These are phyloP conservation scores for Fusarium protoensiforme DNA, from an alignment of 2,329 filamentous ascomycete species.

Conservation along the genomic window DNA sequence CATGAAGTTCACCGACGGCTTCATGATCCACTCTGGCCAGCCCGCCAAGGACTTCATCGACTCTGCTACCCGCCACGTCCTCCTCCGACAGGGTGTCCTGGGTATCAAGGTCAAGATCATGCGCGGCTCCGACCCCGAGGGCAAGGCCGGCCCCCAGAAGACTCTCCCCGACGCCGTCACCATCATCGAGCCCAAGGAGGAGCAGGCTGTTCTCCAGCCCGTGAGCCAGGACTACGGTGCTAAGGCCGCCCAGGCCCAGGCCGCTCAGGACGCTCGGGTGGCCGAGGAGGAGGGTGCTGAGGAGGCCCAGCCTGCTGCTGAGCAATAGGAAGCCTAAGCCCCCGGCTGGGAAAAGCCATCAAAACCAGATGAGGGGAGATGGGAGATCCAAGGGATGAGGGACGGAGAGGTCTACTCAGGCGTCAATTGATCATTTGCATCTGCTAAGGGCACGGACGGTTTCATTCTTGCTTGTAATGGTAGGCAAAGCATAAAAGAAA, in stretches of 20 bases:
- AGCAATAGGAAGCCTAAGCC: constrained; percentile 51
- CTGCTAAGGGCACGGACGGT: constrained; percentile 52
- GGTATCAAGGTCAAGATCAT: constrained; percentile 99
- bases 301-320: constrained; percentile 59
- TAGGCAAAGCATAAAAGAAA: constrained; percentile 50
- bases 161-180: constrained; percentile 97
- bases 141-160: constrained; percentile 98
- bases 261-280: constrained; percentile 70
- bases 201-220: constrained; percentile 93
- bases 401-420: constrained; percentile 53
- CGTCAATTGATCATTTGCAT: constrained; percentile 58
- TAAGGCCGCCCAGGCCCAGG: constrained; percentile 78
- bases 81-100: constrained; percentile 99
- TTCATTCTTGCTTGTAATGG: constrained; percentile 54
- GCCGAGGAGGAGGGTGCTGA: constrained; percentile 70
- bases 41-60: constrained; percentile 99
- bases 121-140: constrained; percentile 98
- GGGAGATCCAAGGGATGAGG: constrained; percentile 42
- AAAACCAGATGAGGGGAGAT: constrained; percentile 39
- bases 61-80: constrained; percentile 97
- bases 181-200: constrained; percentile 99
- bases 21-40: constrained; percentile 99
- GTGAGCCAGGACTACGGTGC: constrained; percentile 99
- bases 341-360: constrained; percentile 35
- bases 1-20: constrained; percentile 99